These are phyloP conservation scores for Vitis riparia DNA, from an alignment of 164 flowering plant species.

Conservation along the genomic window DNA sequence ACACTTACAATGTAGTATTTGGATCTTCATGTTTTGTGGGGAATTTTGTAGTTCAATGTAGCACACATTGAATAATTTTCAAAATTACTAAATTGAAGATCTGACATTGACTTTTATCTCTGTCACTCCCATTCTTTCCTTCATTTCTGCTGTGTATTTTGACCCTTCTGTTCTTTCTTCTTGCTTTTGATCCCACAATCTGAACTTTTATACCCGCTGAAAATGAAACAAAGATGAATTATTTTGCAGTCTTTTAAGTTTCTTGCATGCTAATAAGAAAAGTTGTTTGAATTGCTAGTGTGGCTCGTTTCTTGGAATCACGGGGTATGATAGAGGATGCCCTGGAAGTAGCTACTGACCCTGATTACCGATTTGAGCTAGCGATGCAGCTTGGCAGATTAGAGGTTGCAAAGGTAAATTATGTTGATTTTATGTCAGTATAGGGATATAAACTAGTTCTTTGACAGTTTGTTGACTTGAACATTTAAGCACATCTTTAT, in stretches of 20 bases:
- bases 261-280: conserved; percentile 5
- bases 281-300: conserved; percentile 37
- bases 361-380: conserved; percentile 94
- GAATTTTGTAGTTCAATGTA: neutral
- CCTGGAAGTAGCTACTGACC: conserved; percentile 93
- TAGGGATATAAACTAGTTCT: neutral
- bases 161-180: neutral
- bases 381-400: conserved; percentile 91
- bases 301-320: conserved; percentile 95
- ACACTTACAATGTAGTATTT: too few species aligned
- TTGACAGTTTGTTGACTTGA: neutral
- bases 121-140: neutral
- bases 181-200: neutral
- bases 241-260: neutral
- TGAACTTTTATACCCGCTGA: neutral
- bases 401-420: conserved; percentile 80
- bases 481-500: neutral
- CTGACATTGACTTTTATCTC: too few species aligned
- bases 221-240: neutral
- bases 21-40: too few species aligned
- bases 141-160: neutral
- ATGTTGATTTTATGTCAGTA: neutral
- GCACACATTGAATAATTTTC: neutral
- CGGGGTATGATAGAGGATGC: conserved; percentile 97
- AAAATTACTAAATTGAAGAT: neutral